Conservation (phyloP, 2,329 filamentous ascomycete genomes). For the Herpomyces periplanetae region DNA sequence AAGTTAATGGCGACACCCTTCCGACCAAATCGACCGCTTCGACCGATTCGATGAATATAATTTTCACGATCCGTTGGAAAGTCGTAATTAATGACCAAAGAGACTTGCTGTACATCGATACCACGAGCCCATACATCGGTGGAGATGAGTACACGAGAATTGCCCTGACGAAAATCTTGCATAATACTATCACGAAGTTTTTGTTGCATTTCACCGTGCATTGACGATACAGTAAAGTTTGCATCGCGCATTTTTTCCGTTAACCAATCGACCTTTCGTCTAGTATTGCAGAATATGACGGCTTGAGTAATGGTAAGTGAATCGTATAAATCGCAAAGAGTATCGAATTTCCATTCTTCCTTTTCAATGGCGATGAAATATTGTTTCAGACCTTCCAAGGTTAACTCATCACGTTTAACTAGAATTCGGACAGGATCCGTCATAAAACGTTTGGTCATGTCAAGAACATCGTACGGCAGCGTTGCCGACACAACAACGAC, state of each 20-base stretch:
- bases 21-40: constrained; percentile 70
- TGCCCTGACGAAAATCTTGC: constrained; percentile 91
- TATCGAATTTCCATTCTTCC: constrained; percentile 99
- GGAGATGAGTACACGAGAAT: constrained; percentile 76
- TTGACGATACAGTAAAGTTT: constrained; percentile 90
- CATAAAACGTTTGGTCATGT: constrained; percentile 99
- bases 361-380: constrained; percentile 98
- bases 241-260: constrained; percentile 97
- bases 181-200: constrained; percentile 95
- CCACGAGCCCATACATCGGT: constrained; percentile 93
- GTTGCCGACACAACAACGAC: constrained; percentile 95
- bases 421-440: constrained; percentile 81
- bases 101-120: constrained; percentile 96
- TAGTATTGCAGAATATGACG: constrained; percentile 97
- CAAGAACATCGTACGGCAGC: constrained; percentile 79
- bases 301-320: constrained; percentile 93
- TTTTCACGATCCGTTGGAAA: constrained; percentile 94
- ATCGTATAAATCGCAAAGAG: constrained; percentile 89
- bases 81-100: constrained; percentile 94
- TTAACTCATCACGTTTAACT: constrained; percentile 94
- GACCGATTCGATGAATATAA: constrained; percentile 93
- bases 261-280: constrained; percentile 94
- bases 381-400: constrained; percentile 82
- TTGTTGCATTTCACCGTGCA: constrained; percentile 98
- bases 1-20: constrained; percentile 99